These are phyloP conservation scores for Erigeron canadensis DNA, from an alignment of 129 eudicot species.

Conservation along the genomic window DNA sequence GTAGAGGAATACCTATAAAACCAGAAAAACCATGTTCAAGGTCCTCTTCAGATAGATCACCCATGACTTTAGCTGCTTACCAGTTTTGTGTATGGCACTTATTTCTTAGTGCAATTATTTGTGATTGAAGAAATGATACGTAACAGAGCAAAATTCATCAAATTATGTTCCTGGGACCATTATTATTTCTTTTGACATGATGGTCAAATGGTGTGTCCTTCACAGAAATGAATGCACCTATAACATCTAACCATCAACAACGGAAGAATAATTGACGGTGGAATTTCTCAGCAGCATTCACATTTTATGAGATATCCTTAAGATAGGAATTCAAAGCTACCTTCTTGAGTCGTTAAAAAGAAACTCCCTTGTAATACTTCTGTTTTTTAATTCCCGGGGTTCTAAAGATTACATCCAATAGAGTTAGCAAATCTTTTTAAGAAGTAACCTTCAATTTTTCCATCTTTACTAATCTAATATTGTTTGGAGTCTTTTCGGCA, in stretches of 20 bases:
- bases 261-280: background rate
- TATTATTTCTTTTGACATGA: background rate
- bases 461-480: too few relatives aligned
- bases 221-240: background rate
- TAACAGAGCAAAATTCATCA: background rate
- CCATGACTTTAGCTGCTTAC: conserved; percentile 10
- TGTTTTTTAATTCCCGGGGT: background rate
- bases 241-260: background rate
- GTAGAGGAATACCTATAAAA: conserved; percentile 90
- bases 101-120: conserved; percentile 14
- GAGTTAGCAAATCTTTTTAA: too few relatives aligned
- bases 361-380: background rate
- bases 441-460: too few relatives aligned
- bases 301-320: background rate
- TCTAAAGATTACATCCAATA: background rate
- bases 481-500: too few relatives aligned
- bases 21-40: conserved; percentile 25
- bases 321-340: background rate
- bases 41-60: conserved; percentile 16
- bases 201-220: background rate
- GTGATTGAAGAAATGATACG: background rate
- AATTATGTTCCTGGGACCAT: background rate
- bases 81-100: background rate
- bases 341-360: background rate
- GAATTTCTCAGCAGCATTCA: background rate